Evolutionary conservation across 768 basidiomycete species (phyloP).

Genomic region (Sarcodon sp.): DNA sequence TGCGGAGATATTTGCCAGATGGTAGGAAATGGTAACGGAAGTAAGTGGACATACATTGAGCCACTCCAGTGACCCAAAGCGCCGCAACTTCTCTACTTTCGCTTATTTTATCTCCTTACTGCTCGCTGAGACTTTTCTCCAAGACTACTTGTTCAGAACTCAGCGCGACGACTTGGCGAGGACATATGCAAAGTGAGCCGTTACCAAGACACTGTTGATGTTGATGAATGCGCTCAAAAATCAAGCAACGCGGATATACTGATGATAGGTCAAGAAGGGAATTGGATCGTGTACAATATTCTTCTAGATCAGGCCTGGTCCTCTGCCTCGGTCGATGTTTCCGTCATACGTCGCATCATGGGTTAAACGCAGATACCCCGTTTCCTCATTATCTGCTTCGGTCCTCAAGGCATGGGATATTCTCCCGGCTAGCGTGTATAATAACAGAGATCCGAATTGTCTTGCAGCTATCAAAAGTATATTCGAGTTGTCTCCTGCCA

Average conservation of each 20-base stretch:
- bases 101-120: neutral
- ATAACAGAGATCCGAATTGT: slow-evolving; percentile 18
- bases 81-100: neutral
- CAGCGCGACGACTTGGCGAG: too few species aligned
- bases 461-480: slow-evolving; percentile 25
- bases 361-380: slow-evolving; percentile 21
- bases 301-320: slow-evolving; percentile 30
- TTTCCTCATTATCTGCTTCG: slow-evolving; percentile 12
- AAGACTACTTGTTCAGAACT: too few species aligned
- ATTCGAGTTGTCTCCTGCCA: slow-evolving; percentile 21
- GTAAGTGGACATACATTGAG: slow-evolving; percentile 17
- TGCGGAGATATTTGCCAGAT: slow-evolving; percentile 14
- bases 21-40: slow-evolving; percentile 20
- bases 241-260: too few species aligned
- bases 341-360: slow-evolving; percentile 19
- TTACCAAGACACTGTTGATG: too few species aligned
- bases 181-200: too few species aligned
- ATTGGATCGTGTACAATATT: slow-evolving; percentile 28
- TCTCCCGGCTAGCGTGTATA: slow-evolving; percentile 24
- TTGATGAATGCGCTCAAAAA: too few species aligned
- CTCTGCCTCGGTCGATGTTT: slow-evolving; percentile 17
- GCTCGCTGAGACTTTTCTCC: neutral
- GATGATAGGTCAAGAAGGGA: slow-evolving; percentile 25
- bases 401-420: slow-evolving; percentile 22
- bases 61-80: neutral